These are phyloP conservation scores for Pseudozyma tsukubaensis DNA, from an alignment of 1,284 basidiomycete genomes.

Conservation along the genomic window DNA sequence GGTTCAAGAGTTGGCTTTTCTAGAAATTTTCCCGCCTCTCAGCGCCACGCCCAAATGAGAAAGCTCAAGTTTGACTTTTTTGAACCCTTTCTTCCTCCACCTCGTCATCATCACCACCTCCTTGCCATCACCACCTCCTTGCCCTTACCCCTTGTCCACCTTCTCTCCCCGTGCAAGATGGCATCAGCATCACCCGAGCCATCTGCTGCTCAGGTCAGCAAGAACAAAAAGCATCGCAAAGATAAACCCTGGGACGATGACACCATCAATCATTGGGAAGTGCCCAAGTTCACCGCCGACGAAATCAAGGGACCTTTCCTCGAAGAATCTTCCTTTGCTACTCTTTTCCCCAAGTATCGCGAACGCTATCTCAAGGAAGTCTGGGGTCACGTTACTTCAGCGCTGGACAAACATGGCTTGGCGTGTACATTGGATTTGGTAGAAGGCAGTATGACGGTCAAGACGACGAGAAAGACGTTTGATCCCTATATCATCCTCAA, in stretches of 20 bases:
- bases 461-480: slow-evolving; percentile 94
- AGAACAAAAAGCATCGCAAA: slow-evolving; percentile 67
- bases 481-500: slow-evolving; percentile 97
- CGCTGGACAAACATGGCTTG: slow-evolving; percentile 85
- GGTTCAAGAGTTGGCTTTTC: slow-evolving; percentile 7
- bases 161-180: slow-evolving; percentile 1
- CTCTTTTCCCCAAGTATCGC: slow-evolving; percentile 97
- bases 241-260: slow-evolving; percentile 87
- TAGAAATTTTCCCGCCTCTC: slow-evolving; percentile 33
- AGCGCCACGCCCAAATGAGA: too few species aligned
- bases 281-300: slow-evolving; percentile 77
- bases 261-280: slow-evolving; percentile 98
- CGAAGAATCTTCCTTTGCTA: slow-evolving; percentile 97
- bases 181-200: slow-evolving; percentile 21
- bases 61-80: slow-evolving; percentile 9
- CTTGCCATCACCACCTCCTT: not conserved
- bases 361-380: slow-evolving; percentile 95
- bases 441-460: slow-evolving; percentile 96
- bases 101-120: not conserved
- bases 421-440: slow-evolving; percentile 93
- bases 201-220: slow-evolving; percentile 23
- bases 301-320: slow-evolving; percentile 84
- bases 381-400: slow-evolving; percentile 91
- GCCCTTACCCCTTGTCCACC: too few species aligned
- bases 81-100: not conserved